Base-by-base conservation (phyloP, 2,329 filamentous ascomycete species). In the Curvularia eragrostidis region DNA sequence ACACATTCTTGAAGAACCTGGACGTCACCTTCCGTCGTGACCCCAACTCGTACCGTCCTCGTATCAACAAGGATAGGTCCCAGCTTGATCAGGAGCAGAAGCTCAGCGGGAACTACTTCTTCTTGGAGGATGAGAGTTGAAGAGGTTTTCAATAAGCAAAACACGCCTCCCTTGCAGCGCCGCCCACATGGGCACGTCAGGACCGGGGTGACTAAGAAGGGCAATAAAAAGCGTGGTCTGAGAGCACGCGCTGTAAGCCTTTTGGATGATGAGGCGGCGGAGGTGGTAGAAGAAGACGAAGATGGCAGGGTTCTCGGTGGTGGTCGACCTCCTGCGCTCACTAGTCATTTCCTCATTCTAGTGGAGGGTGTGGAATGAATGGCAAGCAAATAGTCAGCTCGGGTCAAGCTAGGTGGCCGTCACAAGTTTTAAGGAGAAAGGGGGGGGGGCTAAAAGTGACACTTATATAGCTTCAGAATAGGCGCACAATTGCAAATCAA, bases 21-120 rank as follows among this genome's bases (percentile, higher is more conserved):
- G 92, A 99, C 71, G 95, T 99, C 71, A 98, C 95, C 48, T 99
- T 99, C 90, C 91, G 95, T 73, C 93, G 96, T 77, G 95, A 99
- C 75, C 95, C 96, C 62, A 93, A 89, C 81, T 97, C 95, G 74
- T 99, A 87, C 86, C 89, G 95, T 61, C 95, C 96, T 62, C 92
- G 96, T 81, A 99, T 99, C 84, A 99, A 99, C 87, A 99, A 99
- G 86, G 82, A 87, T 74, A 89, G 93, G 79, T 95, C 91, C 75
- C 95, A 99, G 83, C 86, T 98, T 68, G 95, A 99, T 79, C 93
- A 97, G 78, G 95, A 98, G 77, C 95, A 99, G 85, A 99, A 99
- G 85, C 70, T 93, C 72, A 81, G 80, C 65, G 96, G 96, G 70
- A 98, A 98, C 82, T 99, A 90, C 83, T 97, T 97, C 89, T 98